A percentile compares a stretch with the other conserved stretches of the same genome.
phyloP scores from a whole-genome alignment of 345 rosid species.

The Rhodomyrtus tomentosa region DNA sequence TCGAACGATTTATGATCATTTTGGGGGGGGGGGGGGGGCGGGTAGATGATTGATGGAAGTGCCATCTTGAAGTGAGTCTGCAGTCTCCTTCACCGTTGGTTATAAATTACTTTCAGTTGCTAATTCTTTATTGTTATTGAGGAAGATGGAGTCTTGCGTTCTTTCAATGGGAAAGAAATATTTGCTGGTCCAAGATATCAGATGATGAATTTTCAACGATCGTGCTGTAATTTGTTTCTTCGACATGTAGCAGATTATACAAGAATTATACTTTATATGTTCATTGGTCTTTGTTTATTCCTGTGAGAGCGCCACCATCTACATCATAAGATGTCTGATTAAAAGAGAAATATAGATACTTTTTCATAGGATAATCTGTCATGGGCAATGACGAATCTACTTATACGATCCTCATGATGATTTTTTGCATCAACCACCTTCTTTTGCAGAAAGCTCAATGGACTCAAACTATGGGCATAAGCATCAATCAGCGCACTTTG shows the following conservation, averaged over 20 bases:
- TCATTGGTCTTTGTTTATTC: background rate
- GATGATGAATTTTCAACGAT: background rate
- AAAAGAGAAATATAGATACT: background rate
- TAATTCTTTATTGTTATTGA: background rate
- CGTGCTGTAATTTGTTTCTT: background rate
- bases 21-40: background rate
- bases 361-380: background rate
- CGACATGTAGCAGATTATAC: background rate
- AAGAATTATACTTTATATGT: background rate
- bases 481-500: conserved; percentile 26
- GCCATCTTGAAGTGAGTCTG: background rate
- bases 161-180: background rate
- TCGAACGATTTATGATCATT: background rate
- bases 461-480: background rate
- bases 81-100: background rate
- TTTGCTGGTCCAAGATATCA: rapidly evolving
- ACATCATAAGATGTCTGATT: background rate
- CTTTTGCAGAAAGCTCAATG: conserved; percentile 24
- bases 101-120: rapidly evolving
- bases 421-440: conserved; percentile 7
- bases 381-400: conserved; percentile 30
- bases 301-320: background rate
- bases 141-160: background rate
- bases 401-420: conserved; percentile 6
- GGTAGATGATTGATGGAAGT: background rate